Conservation (phyloP, 129 eudicot species). For the Gnaphalium uliginosum region DNA sequence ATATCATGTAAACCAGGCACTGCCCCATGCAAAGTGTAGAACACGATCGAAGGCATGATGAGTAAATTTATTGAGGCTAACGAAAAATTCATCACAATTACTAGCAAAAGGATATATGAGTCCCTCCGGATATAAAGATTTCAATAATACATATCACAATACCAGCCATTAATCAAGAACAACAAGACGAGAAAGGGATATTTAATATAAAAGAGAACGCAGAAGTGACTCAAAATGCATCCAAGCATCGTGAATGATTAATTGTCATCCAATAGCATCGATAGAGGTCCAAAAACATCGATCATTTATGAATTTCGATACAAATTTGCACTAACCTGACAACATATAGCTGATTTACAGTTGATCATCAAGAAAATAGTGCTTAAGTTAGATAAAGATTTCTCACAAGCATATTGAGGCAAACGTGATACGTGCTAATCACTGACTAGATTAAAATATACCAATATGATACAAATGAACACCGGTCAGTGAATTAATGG, state of each 20-base stretch:
- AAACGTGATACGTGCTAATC: background rate
- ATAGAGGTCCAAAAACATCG: no score
- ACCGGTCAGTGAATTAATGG: background rate
- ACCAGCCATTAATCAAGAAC: no score
- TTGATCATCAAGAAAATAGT: background rate
- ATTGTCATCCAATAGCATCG: background rate
- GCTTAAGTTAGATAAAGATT: background rate
- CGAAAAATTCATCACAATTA: no score
- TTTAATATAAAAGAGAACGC: background rate
- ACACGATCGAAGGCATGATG: no score
- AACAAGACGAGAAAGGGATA: no score
- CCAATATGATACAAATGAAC: background rate
- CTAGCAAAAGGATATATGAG: no score
- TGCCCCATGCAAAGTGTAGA: background rate
- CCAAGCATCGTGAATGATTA: conserved; percentile 7
- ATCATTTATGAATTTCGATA: no score
- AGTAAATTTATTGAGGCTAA: no score
- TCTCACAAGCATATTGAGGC: background rate
- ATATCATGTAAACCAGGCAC: background rate
- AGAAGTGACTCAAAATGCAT: background rate
- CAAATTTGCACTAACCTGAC: background rate
- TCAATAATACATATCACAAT: no score
- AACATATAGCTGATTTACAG: background rate
- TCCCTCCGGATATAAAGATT: no score
- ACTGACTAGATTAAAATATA: background rate